Evolutionary conservation across 2,329 filamentous ascomycete genomes (phyloP).

Genomic region (Clonostachys rosea): DNA sequence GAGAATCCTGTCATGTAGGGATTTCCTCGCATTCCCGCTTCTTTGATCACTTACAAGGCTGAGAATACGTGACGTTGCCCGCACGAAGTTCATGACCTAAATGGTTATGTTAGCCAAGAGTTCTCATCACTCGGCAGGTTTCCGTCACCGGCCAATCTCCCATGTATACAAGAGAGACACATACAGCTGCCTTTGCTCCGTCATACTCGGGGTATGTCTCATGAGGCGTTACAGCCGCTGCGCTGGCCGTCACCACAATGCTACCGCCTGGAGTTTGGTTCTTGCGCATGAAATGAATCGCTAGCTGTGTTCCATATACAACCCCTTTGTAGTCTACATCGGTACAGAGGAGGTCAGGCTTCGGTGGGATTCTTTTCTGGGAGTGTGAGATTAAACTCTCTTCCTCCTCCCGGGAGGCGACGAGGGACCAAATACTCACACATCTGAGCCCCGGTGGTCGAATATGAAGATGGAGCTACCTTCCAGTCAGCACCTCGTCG

Average conservation of each 20-base stretch:
- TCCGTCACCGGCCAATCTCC: neutral
- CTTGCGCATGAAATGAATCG: slow-evolving; percentile 48
- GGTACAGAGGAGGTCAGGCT: slow-evolving; percentile 36
- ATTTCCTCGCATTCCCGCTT: too few relatives aligned
- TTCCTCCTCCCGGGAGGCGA: neutral
- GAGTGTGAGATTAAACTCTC: neutral
- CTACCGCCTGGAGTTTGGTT: slow-evolving; percentile 34
- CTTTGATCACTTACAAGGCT: slow-evolving; percentile 13
- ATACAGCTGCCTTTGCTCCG: slow-evolving; percentile 42
- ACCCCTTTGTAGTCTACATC: slow-evolving; percentile 47
- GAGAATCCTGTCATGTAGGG: neutral
- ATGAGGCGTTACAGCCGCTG: slow-evolving; percentile 36
- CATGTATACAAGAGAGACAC: slow-evolving; percentile 9
- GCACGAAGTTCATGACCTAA: slow-evolving; percentile 23
- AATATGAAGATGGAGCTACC: slow-evolving; percentile 35
- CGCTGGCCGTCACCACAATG: slow-evolving; percentile 37
- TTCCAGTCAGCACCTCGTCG: neutral
- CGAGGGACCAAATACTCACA: slow-evolving; percentile 1
- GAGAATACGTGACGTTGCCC: slow-evolving; percentile 27
- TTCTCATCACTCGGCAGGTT: neutral
- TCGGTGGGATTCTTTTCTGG: slow-evolving; percentile 24
- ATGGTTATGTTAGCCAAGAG: neutral
- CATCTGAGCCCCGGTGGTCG: slow-evolving; percentile 6
- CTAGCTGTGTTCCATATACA: slow-evolving; percentile 41
- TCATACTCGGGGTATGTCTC: slow-evolving; percentile 40